Evolutionary conservation across 257 asterid species (phyloP), one percentile per base, ranked within the genome.

Genomic region (Echites panduratus): DNA sequence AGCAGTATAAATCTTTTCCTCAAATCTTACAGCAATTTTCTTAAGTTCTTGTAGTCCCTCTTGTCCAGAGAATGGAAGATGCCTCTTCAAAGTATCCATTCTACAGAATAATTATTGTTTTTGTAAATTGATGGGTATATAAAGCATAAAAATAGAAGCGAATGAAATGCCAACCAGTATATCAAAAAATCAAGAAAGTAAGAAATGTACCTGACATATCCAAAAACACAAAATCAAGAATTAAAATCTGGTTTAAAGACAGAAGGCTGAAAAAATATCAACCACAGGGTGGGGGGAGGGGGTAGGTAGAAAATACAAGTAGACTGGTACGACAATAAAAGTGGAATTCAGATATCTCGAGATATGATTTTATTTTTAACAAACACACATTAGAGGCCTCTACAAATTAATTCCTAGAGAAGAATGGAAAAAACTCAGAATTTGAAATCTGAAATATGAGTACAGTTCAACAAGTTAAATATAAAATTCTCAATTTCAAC

Each of bases 71-170:
- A 83, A 80, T 76, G 97, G 97, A 77, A 91, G 96, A 80, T 94
- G 95, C 80, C 92, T 83, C 91, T 89, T 89, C 89, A 94, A 83
- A 53, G 89, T 87, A 41, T 94, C 96, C 94, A 91, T 81, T 88
- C 99, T 94, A 72, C 79, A 76, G 70, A 70, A 26, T 58, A 77
- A 67, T 70, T 10, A 16, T 67, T 64, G 41, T 44, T 54, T 41
- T 67, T 68, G 77, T 66, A 43, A 58, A 19, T 47, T 13, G n/a
- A 32, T 14, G 45, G 53, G 52, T 29, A 75, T 24, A 43, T 61
- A n/a, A n/a, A n/a, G n/a, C n/a, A 12, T 43, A 26, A 20, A 72
- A 62, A 62, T 49, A 16, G 67, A 78, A 64, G 61, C 73, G 12
- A 9, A 65, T 12, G 65, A 56, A 62, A 68, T 22, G n/a, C 70